Evolutionary conservation across 768 basidiomycete genomes (phyloP).

Genomic region (Phanerodontia chrysosporium): DNA sequence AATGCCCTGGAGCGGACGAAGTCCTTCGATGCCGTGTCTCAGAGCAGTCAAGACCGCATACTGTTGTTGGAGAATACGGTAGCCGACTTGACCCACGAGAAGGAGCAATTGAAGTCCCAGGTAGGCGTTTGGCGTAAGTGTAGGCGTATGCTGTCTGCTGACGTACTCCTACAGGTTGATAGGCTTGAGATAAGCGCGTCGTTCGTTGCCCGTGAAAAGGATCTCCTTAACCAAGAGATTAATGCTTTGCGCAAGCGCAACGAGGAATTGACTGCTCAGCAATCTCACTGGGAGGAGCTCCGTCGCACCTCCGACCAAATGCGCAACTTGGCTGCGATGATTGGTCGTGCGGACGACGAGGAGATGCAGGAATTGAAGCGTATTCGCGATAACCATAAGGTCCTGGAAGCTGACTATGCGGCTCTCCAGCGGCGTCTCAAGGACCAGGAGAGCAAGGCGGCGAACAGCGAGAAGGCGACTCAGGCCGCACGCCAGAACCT

Average conservation of each 20-base stretch:
- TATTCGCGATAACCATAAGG: slow-evolving; percentile 49
- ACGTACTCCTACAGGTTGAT: slow-evolving; percentile 42
- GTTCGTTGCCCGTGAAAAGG: slow-evolving; percentile 60
- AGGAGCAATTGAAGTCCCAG: slow-evolving; percentile 53
- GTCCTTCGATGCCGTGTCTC: slow-evolving; percentile 63
- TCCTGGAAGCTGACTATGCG: slow-evolving; percentile 63
- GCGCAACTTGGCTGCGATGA: slow-evolving; percentile 55
- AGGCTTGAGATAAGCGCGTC: slow-evolving; percentile 55
- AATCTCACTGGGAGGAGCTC: slow-evolving; percentile 76
- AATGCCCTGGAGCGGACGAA: slow-evolving; percentile 70
- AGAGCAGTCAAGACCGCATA: slow-evolving; percentile 57
- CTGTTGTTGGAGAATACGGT: slow-evolving; percentile 58
- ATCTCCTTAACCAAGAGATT: slow-evolving; percentile 47
- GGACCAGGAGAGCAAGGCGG: slow-evolving; percentile 61
- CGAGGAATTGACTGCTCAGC: slow-evolving; percentile 55
- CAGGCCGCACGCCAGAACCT: slow-evolving; percentile 58
- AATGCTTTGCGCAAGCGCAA: slow-evolving; percentile 54
- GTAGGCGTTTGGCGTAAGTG: slow-evolving; percentile 33
- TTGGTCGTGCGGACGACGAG: slow-evolving; percentile 62
- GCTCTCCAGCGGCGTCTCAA: slow-evolving; percentile 68
- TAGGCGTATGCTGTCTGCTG: not conserved
- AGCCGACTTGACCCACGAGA: slow-evolving; percentile 51
- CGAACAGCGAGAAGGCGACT: slow-evolving; percentile 58
- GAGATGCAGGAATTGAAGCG: slow-evolving; percentile 70
- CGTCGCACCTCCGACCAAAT: slow-evolving; percentile 70